These are phyloP conservation scores for Euryodendron excelsum DNA, from an alignment of 148 eudicot species.

Conservation along the genomic window DNA sequence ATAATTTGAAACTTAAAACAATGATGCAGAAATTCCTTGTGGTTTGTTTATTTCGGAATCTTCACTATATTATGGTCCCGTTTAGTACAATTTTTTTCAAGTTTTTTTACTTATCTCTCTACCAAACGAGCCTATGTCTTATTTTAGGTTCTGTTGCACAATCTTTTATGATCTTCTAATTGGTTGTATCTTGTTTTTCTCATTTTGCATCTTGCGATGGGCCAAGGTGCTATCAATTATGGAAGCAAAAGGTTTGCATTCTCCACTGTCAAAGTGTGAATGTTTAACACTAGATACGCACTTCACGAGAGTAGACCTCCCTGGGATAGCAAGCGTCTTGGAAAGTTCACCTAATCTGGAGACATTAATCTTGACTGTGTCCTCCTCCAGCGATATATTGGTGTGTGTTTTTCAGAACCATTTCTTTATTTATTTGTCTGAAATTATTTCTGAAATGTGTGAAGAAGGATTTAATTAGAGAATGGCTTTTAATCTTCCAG, in stretches of 20 bases:
- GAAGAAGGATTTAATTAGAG: neutral
- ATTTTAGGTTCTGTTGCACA: too few species aligned
- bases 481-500: neutral
- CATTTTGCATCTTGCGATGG: neutral
- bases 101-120: too few species aligned
- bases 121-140: too few species aligned
- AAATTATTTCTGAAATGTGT: neutral
- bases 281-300: neutral
- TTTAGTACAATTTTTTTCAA: too few species aligned
- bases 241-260: neutral
- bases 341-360: slow-evolving; percentile 1
- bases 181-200: neutral
- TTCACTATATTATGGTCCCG: too few species aligned
- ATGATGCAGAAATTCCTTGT: too few species aligned
- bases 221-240: neutral
- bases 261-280: neutral
- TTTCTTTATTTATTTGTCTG: neutral
- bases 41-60: too few species aligned
- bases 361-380: neutral
- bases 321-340: neutral
- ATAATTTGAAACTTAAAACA: too few species aligned
- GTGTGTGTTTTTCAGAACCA: neutral
- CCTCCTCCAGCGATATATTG: neutral
- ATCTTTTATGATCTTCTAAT: too few species aligned
- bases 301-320: neutral